Conservation (phyloP, 768 basidiomycete genomes). For the Serpula lacrymans region DNA sequence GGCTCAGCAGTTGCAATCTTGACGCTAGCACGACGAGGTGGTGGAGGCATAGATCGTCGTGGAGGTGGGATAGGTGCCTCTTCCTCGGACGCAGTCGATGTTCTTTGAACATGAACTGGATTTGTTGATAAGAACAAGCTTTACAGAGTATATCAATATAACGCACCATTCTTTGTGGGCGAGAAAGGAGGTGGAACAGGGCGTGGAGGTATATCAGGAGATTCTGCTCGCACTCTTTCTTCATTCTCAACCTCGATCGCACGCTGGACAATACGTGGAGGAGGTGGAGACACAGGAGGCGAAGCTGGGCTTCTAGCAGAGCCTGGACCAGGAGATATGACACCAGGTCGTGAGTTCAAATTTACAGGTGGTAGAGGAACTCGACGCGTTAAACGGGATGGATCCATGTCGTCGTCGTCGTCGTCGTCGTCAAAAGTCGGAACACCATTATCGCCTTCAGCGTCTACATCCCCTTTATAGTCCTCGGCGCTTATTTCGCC, state of each 20-base stretch:
- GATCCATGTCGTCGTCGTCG: conserved; percentile 24
- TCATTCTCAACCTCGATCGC: conserved; percentile 16
- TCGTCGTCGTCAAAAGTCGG: conserved; percentile 21
- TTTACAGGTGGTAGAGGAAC: conserved; percentile 32
- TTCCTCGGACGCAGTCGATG: conserved; percentile 5
- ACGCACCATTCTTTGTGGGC: conserved; percentile 20
- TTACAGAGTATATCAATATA: not conserved
- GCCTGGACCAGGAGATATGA: not conserved
- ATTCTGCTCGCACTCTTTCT: conserved; percentile 18
- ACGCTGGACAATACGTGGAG: conserved; percentile 9
- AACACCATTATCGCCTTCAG: too few relatives aligned
- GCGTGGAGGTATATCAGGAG: conserved; percentile 26
- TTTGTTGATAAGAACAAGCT: not conserved
- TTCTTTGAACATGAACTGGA: not conserved
- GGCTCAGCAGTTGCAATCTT: too few relatives aligned
- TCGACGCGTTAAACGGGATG: conserved; percentile 27
- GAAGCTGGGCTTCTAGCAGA: conserved; percentile 14
- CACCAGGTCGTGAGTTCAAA: conserved; percentile 16
- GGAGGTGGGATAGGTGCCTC: conserved; percentile 9
- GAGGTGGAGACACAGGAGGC: conserved; percentile 13
- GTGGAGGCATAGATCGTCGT: conserved; percentile 19
- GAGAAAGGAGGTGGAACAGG: conserved; percentile 25
- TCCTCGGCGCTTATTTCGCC: too few relatives aligned
- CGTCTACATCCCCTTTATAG: not conserved
- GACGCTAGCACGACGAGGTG: conserved; percentile 21